A percentile compares a stretch with the other conserved stretches of the same genome.
These are phyloP conservation scores for Yarrowia divulgata DNA, from an alignment of 805 yeast genomes.

Conservation along the genomic window DNA sequence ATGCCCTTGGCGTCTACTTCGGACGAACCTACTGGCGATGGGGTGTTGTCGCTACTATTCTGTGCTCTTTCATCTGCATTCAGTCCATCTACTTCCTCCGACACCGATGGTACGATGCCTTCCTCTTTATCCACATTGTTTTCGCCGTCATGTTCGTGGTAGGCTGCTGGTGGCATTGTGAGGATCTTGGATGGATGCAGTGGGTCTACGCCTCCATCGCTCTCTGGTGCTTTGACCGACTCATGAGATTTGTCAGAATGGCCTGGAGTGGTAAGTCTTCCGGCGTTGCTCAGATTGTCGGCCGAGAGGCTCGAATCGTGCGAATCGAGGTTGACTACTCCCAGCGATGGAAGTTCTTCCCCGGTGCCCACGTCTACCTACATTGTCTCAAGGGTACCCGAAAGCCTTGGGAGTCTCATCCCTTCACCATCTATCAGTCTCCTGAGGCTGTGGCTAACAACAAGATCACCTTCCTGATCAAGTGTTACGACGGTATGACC, in stretches of 20 bases:
- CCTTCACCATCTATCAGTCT: constrained; percentile 59
- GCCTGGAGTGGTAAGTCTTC: constrained; percentile 60
- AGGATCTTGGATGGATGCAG: constrained; percentile 53
- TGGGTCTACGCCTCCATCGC: constrained; percentile 63
- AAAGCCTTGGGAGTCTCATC: constrained; percentile 70
- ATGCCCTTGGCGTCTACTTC: constrained; percentile 15
- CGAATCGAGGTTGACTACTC: constrained; percentile 38
- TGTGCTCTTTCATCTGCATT: constrained; percentile 56
- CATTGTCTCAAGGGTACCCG: constrained; percentile 59
- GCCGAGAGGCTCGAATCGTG: constrained; percentile 30
- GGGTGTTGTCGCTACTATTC: constrained; percentile 56
- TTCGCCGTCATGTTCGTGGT: constrained; percentile 62
- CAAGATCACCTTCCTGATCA: constrained; percentile 41
- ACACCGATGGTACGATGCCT: constrained; percentile 63
- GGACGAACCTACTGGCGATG: constrained; percentile 32
- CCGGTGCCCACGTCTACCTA: constrained; percentile 67
- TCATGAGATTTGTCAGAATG: constrained; percentile 63
- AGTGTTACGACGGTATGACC: constrained; percentile 44
- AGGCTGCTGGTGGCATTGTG: constrained; percentile 67
- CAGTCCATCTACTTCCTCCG: constrained; percentile 63
- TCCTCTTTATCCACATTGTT: constrained; percentile 64
- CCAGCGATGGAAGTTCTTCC: constrained; percentile 56
- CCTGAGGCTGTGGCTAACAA: constrained; percentile 42
- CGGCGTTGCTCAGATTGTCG: constrained; percentile 26
- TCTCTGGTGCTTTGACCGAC: constrained; percentile 75